Base-by-base conservation (phyloP, 1,284 basidiomycete species). In the Ustilago esculenta region DNA sequence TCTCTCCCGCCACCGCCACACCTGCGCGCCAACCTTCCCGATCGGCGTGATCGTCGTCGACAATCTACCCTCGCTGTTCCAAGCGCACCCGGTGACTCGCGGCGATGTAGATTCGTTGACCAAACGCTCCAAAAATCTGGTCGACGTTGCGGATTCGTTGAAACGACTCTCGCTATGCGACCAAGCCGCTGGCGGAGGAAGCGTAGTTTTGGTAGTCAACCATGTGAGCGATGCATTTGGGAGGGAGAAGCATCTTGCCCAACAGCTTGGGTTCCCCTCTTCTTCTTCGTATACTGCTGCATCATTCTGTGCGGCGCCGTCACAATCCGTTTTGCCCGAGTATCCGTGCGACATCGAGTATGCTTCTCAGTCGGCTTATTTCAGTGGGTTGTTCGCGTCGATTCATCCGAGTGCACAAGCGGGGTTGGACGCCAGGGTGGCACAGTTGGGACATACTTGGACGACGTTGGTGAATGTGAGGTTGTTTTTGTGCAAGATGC, bases 141-240 rank as follows among this genome's bases (percentile, higher is more conserved):
- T 57, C 34, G 64, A 69, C 24, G 35, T 76, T 2, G 66, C 59
- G 1, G 65, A 67, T 17, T 44, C 65, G 27, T 64, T 76, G 14
- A 69, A 72, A 20, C 56, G 58, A 0, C 39, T 75, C 12, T 18
- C 41, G 32, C 10, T 27, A 15, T 9, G 25, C 15, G 7, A 11
- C 1, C 20, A 9, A 2, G 15, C 25, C 20, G 18, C 20, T 6
- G 23, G 18, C 6, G 20, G 5, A 1, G 45, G 50, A 0, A 12
- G 54, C 5, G 70, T 57, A 2, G 67, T 76, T 14, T 12, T 77
- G 5, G 69, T 76, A 6, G 34, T 68, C 45, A 77, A 77, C 41
- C 76, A 77, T 42, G 76, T 77, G 14, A 70, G 61, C 29, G 76
- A 77, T 21, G 73, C 72, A 1, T 77, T 77, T 43, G 73, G 60